A percentile compares a stretch with the other conserved stretches of the same genome.
Evolutionary conservation across 768 basidiomycete genomes (phyloP).

Genomic region (Paxillus rubicundulus): DNA sequence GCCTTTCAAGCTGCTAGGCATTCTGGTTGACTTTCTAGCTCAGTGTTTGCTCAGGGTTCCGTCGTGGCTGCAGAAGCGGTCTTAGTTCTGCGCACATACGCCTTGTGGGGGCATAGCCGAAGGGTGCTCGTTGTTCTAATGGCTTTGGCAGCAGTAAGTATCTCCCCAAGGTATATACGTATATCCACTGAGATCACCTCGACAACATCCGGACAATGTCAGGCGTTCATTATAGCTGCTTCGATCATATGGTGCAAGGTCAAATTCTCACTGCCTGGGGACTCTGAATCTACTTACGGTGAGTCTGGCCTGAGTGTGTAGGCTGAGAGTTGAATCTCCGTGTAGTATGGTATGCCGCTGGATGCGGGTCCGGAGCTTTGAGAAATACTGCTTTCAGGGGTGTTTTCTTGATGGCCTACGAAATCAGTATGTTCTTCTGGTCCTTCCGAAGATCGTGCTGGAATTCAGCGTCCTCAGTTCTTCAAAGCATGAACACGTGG

Average conservation of each 20-base stretch:
- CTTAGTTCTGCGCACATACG: slow-evolving; percentile 27
- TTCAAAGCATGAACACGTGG: slow-evolving; percentile 25
- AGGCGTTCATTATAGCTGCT: slow-evolving; percentile 18
- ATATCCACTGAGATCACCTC: not conserved
- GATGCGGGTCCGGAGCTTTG: slow-evolving; percentile 16
- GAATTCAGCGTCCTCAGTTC: slow-evolving; percentile 13
- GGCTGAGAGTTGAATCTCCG: not conserved
- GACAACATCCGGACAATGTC: not conserved
- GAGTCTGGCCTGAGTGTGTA: slow-evolving; percentile 3
- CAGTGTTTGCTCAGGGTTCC: slow-evolving; percentile 14
- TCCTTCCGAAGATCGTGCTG: not conserved
- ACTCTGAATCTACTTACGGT: slow-evolving; percentile 19
- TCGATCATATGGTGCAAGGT: slow-evolving; percentile 6
- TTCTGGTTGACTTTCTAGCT: not conserved
- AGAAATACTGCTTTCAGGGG: slow-evolving; percentile 13
- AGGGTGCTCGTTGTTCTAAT: slow-evolving; percentile 17
- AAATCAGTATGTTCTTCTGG: slow-evolving; percentile 15
- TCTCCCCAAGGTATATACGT: not conserved
- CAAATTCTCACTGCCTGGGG: slow-evolving; percentile 13
- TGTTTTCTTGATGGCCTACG: slow-evolving; percentile 17
- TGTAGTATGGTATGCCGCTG: slow-evolving; percentile 20
- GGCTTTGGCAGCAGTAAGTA: slow-evolving; percentile 16
- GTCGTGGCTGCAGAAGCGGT: slow-evolving; percentile 15
- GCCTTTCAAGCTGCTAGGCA: not conserved
- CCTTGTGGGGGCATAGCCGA: slow-evolving; percentile 21